A percentile compares a stretch with the other conserved stretches of the same genome.
phyloP scores from a whole-genome alignment of 2,329 filamentous ascomycete species.

The Penicillium sp. region DNA sequence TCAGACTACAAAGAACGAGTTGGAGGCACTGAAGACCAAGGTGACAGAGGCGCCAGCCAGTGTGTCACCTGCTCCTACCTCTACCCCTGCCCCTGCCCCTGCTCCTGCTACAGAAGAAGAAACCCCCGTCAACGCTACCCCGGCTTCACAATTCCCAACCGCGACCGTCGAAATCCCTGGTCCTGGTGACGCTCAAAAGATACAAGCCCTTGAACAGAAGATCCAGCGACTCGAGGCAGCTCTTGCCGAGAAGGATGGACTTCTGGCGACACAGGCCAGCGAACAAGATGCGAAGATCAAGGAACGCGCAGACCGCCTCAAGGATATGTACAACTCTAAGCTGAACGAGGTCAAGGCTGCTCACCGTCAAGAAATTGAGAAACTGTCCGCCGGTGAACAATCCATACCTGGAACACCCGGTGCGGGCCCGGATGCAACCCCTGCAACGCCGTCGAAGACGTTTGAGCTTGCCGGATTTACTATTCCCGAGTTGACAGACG shows the following conservation, averaged over 20 bases:
- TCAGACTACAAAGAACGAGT: slow-evolving; percentile 60
- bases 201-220: slow-evolving; percentile 61
- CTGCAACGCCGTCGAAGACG: slow-evolving; percentile 32
- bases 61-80: slow-evolving; percentile 35
- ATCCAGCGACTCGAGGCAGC: slow-evolving; percentile 55
- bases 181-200: slow-evolving; percentile 54
- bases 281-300: slow-evolving; percentile 53
- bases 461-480: slow-evolving; percentile 29
- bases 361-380: slow-evolving; percentile 52
- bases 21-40: slow-evolving; percentile 52
- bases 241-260: slow-evolving; percentile 50
- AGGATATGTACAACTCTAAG: slow-evolving; percentile 69
- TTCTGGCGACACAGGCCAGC: slow-evolving; percentile 49
- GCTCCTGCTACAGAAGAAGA: slow-evolving; percentile 41
- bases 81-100: slow-evolving; percentile 16
- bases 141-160: slow-evolving; percentile 34
- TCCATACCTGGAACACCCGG: slow-evolving; percentile 24
- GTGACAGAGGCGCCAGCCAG: slow-evolving; percentile 48
- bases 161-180: slow-evolving; percentile 25
- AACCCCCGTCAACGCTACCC: slow-evolving; percentile 41
- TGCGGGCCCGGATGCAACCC: slow-evolving; percentile 23
- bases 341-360: slow-evolving; percentile 56
- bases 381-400: slow-evolving; percentile 48
- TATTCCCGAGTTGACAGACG: slow-evolving; percentile 46
- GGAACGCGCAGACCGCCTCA: slow-evolving; percentile 57